Conservation (phyloP, 2,329 filamentous ascomycete genomes). For the Thelonectria blattea region DNA sequence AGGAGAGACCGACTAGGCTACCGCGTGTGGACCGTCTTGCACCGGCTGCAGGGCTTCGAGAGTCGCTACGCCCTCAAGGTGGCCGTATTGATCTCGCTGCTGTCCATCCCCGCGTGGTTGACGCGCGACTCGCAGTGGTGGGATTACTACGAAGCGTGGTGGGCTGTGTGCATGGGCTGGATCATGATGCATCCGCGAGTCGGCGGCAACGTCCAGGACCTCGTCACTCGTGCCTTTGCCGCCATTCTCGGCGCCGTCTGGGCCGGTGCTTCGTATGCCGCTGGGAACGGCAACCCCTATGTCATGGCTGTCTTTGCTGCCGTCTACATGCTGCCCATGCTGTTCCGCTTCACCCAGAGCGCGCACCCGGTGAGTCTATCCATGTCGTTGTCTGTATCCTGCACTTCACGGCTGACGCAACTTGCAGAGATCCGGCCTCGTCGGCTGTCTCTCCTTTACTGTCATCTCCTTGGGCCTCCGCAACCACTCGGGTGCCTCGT, state of each 20-base stretch:
- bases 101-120: slow-evolving; percentile 62
- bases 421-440: slow-evolving; percentile 59
- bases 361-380: slow-evolving; percentile 53
- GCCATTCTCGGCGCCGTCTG: slow-evolving; percentile 60
- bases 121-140: slow-evolving; percentile 55
- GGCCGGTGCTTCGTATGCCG: slow-evolving; percentile 59
- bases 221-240: slow-evolving; percentile 57
- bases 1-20: slow-evolving; percentile 51
- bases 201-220: slow-evolving; percentile 63
- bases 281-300: slow-evolving; percentile 58
- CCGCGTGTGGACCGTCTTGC: slow-evolving; percentile 55
- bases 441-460: slow-evolving; percentile 63
- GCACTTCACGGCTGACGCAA: slow-evolving; percentile 19
- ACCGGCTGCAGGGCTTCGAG: slow-evolving; percentile 63
- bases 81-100: slow-evolving; percentile 54
- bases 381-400: no score
- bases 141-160: slow-evolving; percentile 62
- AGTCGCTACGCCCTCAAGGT: slow-evolving; percentile 64
- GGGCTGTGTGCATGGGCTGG: slow-evolving; percentile 64
- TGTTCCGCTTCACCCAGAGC: slow-evolving; percentile 62
- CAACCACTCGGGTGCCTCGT: slow-evolving; percentile 40
- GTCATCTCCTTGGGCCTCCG: slow-evolving; percentile 56
- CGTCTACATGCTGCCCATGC: slow-evolving; percentile 65
- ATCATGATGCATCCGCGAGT: slow-evolving; percentile 57
- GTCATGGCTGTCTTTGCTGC: slow-evolving; percentile 61